These are phyloP conservation scores for Scutellaria baicalensis DNA, from an alignment of 257 asterid species.

Conservation along the genomic window DNA sequence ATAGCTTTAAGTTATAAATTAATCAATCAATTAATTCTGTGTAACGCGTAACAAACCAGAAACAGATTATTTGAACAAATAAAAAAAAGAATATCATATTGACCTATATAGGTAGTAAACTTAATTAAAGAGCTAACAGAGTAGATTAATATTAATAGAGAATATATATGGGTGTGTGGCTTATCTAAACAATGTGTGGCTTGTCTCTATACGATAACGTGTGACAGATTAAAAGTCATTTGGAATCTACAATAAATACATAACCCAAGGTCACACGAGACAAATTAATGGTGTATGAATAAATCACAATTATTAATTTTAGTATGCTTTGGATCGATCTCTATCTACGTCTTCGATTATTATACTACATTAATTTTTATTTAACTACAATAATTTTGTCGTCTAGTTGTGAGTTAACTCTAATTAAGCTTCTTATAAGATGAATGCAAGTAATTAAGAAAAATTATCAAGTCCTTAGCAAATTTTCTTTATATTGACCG, in stretches of 20 bases:
- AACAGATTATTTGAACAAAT: not conserved
- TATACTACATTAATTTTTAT: not conserved
- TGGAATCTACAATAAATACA: not conserved
- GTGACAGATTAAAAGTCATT: constrained; percentile 2
- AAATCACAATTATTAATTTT: not conserved
- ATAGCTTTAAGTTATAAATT: too few species aligned
- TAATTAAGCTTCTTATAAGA: not conserved
- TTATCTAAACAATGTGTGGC: not conserved
- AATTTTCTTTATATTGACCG: too few species aligned
- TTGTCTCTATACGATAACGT: not conserved
- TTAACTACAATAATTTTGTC: constrained; percentile 11
- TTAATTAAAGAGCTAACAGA: not conserved
- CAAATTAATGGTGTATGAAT: not conserved
- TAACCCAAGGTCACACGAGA: not conserved
- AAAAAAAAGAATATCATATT: not conserved
- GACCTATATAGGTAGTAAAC: not conserved
- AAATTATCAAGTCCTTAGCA: too few species aligned
- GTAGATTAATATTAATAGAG: not conserved
- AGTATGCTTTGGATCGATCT: not conserved
- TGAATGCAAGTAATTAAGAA: not conserved
- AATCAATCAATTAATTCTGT: too few species aligned
- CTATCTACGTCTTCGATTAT: not conserved
- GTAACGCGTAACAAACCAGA: too few species aligned
- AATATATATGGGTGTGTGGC: not conserved
- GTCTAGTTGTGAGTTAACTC: not conserved